Percentiles rank a stretch among this genome's conserved stretches.
phyloP scores from a whole-genome alignment of 768 basidiomycete species.

The Wakefieldia striispora region DNA sequence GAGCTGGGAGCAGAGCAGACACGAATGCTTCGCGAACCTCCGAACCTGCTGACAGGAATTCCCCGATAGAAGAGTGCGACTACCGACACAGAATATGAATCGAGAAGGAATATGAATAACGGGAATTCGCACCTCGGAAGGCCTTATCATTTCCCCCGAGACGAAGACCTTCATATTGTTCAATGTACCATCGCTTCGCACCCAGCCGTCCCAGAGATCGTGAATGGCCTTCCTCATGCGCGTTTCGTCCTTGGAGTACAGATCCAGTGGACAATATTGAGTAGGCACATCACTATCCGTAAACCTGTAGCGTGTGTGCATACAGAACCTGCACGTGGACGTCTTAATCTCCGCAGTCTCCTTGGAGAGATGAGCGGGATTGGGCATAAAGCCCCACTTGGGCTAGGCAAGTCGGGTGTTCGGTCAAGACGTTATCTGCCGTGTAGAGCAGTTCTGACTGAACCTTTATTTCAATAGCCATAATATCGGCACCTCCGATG shows the following conservation, averaged over 20 bases:
- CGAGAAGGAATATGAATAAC: neutral
- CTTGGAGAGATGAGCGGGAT: constrained; percentile 54
- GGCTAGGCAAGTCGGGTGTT: constrained; percentile 51
- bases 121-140: constrained; percentile 51
- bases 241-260: constrained; percentile 69
- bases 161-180: constrained; percentile 88
- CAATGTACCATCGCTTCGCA: constrained; percentile 52
- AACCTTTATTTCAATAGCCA: constrained; percentile 93
- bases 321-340: constrained; percentile 83
- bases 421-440: neutral
- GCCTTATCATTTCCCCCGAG: constrained; percentile 55
- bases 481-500: constrained; percentile 52
- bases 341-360: constrained; percentile 59
- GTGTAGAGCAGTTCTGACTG: constrained; percentile 7
- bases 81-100: constrained; percentile 1
- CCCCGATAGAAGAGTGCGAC: constrained; percentile 7
- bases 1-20: constrained; percentile 44
- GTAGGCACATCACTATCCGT: constrained; percentile 33
- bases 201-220: constrained; percentile 74
- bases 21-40: constrained; percentile 51
- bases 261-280: constrained; percentile 84
- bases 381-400: constrained; percentile 95
- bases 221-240: constrained; percentile 66
- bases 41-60: constrained; percentile 17
- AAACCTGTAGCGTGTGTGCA: constrained; percentile 67